These are phyloP conservation scores for Fusarium ambrosium DNA, from an alignment of 2,329 filamentous ascomycete genomes.

Conservation along the genomic window DNA sequence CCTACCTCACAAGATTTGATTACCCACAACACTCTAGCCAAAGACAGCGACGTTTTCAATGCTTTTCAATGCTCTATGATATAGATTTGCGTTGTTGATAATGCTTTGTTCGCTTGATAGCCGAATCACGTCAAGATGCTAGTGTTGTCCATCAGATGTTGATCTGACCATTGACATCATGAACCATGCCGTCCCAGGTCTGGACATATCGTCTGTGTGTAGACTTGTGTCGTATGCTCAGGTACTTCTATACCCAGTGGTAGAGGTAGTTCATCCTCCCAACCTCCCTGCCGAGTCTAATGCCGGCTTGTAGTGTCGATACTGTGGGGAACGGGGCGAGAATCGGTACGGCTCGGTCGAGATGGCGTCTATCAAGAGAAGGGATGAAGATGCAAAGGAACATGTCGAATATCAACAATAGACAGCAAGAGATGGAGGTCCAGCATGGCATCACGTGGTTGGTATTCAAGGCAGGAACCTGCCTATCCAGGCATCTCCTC, in stretches of 20 bases:
- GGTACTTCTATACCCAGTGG: background rate
- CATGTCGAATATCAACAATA: background rate
- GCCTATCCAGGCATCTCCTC: background rate
- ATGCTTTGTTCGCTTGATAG: background rate
- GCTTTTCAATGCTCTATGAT: background rate
- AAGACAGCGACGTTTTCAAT: background rate
- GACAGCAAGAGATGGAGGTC: background rate
- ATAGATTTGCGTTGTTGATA: background rate
- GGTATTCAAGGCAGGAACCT: background rate
- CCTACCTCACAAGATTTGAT: background rate
- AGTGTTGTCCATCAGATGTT: background rate
- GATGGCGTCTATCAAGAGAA: background rate
- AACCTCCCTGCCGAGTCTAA: background rate
- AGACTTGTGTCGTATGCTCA: background rate
- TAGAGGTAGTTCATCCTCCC: background rate
- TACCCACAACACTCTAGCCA: background rate
- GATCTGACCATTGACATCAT: background rate
- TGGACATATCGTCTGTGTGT: background rate
- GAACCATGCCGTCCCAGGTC: background rate
- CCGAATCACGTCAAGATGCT: background rate
- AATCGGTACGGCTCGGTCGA: background rate
- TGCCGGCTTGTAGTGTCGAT: background rate
- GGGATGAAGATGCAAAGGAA: background rate
- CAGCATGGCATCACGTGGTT: background rate
- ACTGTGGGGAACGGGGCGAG: background rate